Percentiles rank a stretch among this genome's conserved stretches.
These are phyloP conservation scores for Mrakia hoshinonis DNA, from an alignment of 768 basidiomycete species.

Conservation along the genomic window DNA sequence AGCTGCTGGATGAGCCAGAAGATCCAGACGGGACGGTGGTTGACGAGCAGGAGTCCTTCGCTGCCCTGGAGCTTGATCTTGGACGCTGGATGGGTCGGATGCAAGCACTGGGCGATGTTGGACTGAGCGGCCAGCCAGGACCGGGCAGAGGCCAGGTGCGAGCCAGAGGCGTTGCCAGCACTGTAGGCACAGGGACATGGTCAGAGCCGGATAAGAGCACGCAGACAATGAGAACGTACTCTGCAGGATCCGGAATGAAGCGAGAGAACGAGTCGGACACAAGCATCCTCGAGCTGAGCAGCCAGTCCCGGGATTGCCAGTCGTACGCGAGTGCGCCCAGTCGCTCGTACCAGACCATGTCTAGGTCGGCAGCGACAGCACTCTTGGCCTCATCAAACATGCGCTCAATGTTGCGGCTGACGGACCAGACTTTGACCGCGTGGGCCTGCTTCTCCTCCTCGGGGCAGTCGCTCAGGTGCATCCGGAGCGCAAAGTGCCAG, in stretches of 20 bases:
- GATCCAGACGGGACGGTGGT: conserved; percentile 21
- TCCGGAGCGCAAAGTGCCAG: conserved; percentile 21
- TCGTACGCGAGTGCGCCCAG: conserved; percentile 18
- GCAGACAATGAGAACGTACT: background rate
- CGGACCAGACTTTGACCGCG: conserved; percentile 21
- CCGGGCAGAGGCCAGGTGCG: conserved; percentile 15
- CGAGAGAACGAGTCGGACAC: conserved; percentile 16
- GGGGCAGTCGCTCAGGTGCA: background rate
- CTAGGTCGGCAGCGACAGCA: background rate
- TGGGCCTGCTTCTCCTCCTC: conserved; percentile 11
- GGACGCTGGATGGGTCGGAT: background rate
- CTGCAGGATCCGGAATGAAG: background rate
- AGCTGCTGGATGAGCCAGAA: conserved; percentile 27
- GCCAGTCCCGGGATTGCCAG: conserved; percentile 23
- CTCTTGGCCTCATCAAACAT: background rate
- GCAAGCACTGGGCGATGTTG: conserved; percentile 11
- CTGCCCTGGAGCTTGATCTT: background rate
- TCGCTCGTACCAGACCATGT: conserved; percentile 12
- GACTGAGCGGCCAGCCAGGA: conserved; percentile 23
- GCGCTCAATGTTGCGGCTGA: background rate
- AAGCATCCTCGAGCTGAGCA: conserved; percentile 14
- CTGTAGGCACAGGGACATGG: background rate
- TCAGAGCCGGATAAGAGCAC: background rate
- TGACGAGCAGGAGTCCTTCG: conserved; percentile 9
- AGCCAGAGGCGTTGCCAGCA: background rate